Base-by-base conservation (phyloP, 352 stramenopile genomes). In the Aphanomyces stellatus region DNA sequence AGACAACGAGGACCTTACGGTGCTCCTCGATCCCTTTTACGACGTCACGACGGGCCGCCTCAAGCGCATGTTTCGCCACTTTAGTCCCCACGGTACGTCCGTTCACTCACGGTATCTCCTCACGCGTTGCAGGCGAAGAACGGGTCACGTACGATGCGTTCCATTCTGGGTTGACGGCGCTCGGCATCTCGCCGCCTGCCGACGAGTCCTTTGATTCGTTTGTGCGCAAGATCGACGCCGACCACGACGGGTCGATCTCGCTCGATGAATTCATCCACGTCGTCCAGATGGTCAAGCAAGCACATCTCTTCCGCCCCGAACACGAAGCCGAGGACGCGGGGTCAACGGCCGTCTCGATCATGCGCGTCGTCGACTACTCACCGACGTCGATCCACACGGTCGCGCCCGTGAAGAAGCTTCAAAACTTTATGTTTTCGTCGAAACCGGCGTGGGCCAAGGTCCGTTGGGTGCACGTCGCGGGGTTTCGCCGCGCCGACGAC, bases 221-320 rank as follows among this genome's bases (percentile, higher is more conserved):
- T 64, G 87, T 93, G 31, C 51, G 74, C 0, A 86, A 91, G 61
- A 77, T 94, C 6, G 85, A 95, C 59, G 75, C 88, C 55, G 83
- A 95, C 53, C 73, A 82, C 51, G 91, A 87, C 71, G 82, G 82
- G n/a, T 77, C 81, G 28, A 93, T 95, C 68, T 84, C 83, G 42
- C 93, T 87, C 69, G 74, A 87, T 24, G 85, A 95, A 59, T 95
- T 95, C 71, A 72, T 90, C 53, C 82, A 87, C 37, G 84, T 81
- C n/a, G 86, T 95, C 27, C 87, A 94, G 46, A 85, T 91, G 69
- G 88, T 95, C 66, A 95, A 95, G 69, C 63, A 93, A 46, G 85
- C 85, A 17, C 84, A 94, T 42, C 77, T 95, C 57, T 92, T 94
- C 60, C 87, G 75, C 43, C 74, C 76, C 5, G 74, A 79, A n/a